Conservation (phyloP, 1,284 basidiomycete genomes). For the Ustilago lituana region DNA sequence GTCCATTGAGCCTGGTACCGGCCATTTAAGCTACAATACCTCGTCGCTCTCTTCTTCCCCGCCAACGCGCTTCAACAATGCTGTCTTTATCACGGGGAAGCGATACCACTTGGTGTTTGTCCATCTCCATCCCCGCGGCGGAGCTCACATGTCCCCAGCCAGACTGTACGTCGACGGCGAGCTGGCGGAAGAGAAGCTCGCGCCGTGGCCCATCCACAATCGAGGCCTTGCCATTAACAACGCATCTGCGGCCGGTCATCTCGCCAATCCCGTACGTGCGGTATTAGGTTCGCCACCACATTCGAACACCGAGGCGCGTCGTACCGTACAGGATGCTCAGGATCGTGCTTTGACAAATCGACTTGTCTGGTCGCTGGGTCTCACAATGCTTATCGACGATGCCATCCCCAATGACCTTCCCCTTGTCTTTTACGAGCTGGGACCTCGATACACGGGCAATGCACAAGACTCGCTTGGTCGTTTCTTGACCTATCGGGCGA, state of each 20-base stretch:
- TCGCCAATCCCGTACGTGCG: constrained; percentile 35
- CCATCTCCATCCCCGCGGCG: constrained; percentile 46
- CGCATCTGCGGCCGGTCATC: constrained; percentile 4
- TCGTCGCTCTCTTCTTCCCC: constrained; percentile 8
- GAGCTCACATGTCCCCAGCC: constrained; percentile 38
- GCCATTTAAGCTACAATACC: constrained; percentile 46
- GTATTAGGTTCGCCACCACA: constrained; percentile 49
- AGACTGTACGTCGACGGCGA: constrained; percentile 57
- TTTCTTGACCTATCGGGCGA: constrained; percentile 57
- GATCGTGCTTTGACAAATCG: constrained; percentile 16
- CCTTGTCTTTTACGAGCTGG: constrained; percentile 52
- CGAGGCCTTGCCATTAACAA: constrained; percentile 5
- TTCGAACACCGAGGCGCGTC: background rate
- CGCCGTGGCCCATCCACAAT: constrained; percentile 35
- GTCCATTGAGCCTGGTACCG: constrained; percentile 42
- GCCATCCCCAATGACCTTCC: constrained; percentile 53
- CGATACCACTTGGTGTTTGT: constrained; percentile 54
- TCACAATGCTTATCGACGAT: constrained; percentile 52
- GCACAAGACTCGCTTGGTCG: constrained; percentile 58
- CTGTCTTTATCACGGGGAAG: constrained; percentile 20
- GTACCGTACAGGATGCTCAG: background rate
- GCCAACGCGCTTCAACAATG: constrained; percentile 34
- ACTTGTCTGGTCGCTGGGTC: constrained; percentile 57
- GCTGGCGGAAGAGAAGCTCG: constrained; percentile 49
- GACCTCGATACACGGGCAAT: constrained; percentile 53